A percentile compares a stretch with the other conserved stretches of the same genome.
Evolutionary conservation across 2,329 filamentous ascomycete species (phyloP).

Genomic region (Fusarium citri): DNA sequence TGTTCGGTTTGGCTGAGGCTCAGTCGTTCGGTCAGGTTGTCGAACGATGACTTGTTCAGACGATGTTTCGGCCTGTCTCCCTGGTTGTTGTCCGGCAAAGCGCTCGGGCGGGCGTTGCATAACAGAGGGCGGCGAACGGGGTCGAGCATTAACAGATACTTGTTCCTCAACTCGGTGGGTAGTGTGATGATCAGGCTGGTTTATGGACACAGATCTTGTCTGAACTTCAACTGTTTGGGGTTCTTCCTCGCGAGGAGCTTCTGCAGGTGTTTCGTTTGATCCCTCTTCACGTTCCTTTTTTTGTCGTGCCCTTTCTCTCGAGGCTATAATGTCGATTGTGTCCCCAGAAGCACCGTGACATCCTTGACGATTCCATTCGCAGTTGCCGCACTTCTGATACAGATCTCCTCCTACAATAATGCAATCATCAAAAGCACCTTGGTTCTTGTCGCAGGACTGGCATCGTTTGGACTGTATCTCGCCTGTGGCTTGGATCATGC

Average conservation of each 20-base stretch:
- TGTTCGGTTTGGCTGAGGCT: neutral
- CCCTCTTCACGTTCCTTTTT: constrained; percentile 17
- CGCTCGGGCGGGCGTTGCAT: constrained; percentile 4
- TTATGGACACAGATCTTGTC: constrained; percentile 1
- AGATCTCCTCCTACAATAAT: constrained; percentile 56
- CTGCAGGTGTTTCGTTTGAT: neutral
- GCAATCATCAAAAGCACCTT: constrained; percentile 60
- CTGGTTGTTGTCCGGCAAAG: constrained; percentile 4
- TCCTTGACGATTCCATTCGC: constrained; percentile 60
- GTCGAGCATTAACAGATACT: constrained; percentile 16
- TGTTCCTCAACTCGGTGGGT: constrained; percentile 2
- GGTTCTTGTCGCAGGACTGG: constrained; percentile 55
- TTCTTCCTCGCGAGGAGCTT: constrained; percentile 12
- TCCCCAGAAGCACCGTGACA: constrained; percentile 51
- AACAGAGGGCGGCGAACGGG: constrained; percentile 17
- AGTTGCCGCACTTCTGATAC: constrained; percentile 63
- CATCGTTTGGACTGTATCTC: constrained; percentile 56
- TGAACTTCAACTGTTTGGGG: constrained; percentile 22
- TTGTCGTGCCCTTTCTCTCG: constrained; percentile 31
- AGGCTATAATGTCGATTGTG: constrained; percentile 34
- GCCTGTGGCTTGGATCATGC: constrained; percentile 64
- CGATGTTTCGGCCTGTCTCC: constrained; percentile 1
- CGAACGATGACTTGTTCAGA: neutral
- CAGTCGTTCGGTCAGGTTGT: neutral
- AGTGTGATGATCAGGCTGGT: neutral